phyloP scores from a whole-genome alignment of 768 basidiomycete species.

The Suillus brevipes region DNA sequence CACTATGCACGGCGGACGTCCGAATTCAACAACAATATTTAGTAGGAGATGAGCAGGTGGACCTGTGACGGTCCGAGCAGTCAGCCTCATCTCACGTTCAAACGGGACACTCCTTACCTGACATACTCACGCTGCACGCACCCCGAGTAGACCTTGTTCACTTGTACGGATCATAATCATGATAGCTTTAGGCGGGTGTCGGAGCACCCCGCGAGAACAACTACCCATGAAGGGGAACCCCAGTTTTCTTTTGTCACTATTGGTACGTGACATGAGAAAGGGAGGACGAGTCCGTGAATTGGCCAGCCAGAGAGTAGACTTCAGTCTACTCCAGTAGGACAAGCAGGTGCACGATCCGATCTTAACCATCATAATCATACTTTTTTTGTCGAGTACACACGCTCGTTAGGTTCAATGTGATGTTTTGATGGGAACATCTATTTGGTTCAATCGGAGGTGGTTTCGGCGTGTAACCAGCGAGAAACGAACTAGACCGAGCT shows the following conservation, averaged over 20 bases:
- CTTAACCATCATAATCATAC: not conserved
- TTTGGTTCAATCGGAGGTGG: not conserved
- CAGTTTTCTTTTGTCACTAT: not conserved
- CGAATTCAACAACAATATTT: not conserved
- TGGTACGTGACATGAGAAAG: not conserved
- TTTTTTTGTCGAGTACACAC: not conserved
- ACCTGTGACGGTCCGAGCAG: not conserved
- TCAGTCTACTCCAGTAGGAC: not conserved
- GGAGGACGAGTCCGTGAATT: not conserved
- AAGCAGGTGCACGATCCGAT: not conserved
- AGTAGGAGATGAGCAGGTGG: not conserved
- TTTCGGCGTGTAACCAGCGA: not conserved
- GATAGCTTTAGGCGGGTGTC: not conserved
- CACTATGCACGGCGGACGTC: not conserved
- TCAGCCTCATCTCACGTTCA: conserved; percentile 3
- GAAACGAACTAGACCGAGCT: not conserved
- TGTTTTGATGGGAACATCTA: not conserved
- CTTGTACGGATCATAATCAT: not conserved
- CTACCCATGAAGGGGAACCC: not conserved
- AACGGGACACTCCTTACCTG: not conserved
- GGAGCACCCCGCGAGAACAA: not conserved
- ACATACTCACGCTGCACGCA: not conserved
- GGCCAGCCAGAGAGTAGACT: not conserved
- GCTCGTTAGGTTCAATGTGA: not conserved
- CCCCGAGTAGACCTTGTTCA: not conserved